phyloP scores from a whole-genome alignment of 1,284 basidiomycete genomes.

The Veloporphyrellus conicus region DNA sequence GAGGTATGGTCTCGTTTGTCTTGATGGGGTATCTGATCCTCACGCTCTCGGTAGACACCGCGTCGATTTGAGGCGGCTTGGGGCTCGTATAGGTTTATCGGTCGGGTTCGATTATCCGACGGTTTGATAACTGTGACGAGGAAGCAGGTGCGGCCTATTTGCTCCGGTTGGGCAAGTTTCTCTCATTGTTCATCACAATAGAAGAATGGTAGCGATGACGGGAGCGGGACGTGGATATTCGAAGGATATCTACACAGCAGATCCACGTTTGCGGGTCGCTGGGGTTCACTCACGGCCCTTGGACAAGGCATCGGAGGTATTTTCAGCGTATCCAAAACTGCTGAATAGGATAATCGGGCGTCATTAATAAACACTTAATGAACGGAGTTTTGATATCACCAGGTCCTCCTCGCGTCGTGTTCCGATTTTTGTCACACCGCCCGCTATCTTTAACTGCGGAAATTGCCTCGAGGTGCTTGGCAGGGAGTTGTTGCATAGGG shows the following conservation, averaged over 20 bases:
- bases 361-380: slow-evolving; percentile 29
- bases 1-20: slow-evolving; percentile 27
- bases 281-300: slow-evolving; percentile 20
- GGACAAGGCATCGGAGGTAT: slow-evolving; percentile 43
- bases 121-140: slow-evolving; percentile 45
- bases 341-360: slow-evolving; percentile 27
- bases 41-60: slow-evolving; percentile 32
- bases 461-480: slow-evolving; percentile 22
- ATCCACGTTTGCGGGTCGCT: slow-evolving; percentile 29
- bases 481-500: slow-evolving; percentile 13
- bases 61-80: slow-evolving; percentile 31
- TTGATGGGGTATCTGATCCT: slow-evolving; percentile 19
- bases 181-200: slow-evolving; percentile 11
- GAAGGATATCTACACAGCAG: slow-evolving; percentile 30
- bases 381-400: slow-evolving; percentile 25
- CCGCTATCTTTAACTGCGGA: slow-evolving; percentile 26
- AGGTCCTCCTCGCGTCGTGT: slow-evolving; percentile 2
- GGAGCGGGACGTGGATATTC: slow-evolving; percentile 34
- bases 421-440: slow-evolving; percentile 5
- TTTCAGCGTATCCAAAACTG: slow-evolving; percentile 49
- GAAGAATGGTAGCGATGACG: slow-evolving; percentile 29
- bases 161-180: background rate
- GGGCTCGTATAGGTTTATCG: slow-evolving; percentile 41
- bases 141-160: slow-evolving; percentile 28
- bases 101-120: slow-evolving; percentile 49